Base-by-base conservation (phyloP, 1,284 basidiomycete genomes). In the Moesziomyces antarcticus region DNA sequence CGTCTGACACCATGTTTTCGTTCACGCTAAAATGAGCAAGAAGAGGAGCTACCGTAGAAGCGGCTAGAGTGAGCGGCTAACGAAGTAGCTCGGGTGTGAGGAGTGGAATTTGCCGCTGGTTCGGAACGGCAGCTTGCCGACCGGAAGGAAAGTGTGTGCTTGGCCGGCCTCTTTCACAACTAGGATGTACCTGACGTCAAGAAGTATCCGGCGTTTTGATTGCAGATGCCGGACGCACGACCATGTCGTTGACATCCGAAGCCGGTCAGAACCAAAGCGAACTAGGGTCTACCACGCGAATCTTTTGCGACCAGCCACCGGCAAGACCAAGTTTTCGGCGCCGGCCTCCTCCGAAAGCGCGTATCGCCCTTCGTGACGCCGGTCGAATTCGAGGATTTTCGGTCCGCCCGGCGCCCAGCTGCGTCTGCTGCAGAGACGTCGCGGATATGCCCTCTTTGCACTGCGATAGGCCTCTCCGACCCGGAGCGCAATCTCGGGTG, bases 301-400 rank as follows among this genome's bases (percentile, higher is more conserved):
- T 18, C 37, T 40, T 40, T 40, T 33, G 30, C 30, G 30, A 33
- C 30, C 2, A 13, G 37, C 37, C 16, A 40, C 37, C 37, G 37
- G 21, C 13, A 18, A 47, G 25, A 47, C 8, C 22, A n/a, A n/a
- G 46, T 3, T 27, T 13, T 13, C 18, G 24, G 25, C 46, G 46
- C 46, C 46, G 46, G 46, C 20, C 46, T 25, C 21, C 22, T 47
- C 46, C 46, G 46, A 47, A n/a, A 5, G 25, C 18, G 27, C 21
- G 22, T 24, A 47, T 47, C 18, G 47, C 47, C 10, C 30, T 7
- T n/a, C 47, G 47, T 35, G 30, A 20, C 47, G 47, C 47, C 21
- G 18, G 25, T 10, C 30, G 37, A 40, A 40, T 33, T 33, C 30
- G 10, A 13, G 13, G 30, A 40, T 40, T 40, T 40, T 18, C 4